Conservation (phyloP, 441 rosid genomes). For the Adansonia madagascariensis region DNA sequence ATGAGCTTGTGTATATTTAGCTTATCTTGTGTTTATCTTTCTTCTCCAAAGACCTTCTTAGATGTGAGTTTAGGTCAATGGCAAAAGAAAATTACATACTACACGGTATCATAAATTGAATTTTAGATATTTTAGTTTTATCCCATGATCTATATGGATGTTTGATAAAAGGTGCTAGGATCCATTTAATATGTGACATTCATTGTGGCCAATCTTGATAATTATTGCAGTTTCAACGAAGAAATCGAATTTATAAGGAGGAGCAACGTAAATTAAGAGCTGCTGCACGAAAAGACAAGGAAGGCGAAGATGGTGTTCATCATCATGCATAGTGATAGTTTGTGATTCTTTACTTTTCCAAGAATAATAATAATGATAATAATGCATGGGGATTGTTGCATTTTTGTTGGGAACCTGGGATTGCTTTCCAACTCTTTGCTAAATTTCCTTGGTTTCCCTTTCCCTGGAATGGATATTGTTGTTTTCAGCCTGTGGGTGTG, state of each 20-base stretch:
- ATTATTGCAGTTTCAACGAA: constrained; percentile 73
- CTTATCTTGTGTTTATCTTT: not conserved
- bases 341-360: constrained; percentile 28
- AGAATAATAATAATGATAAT: constrained; percentile 39
- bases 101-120: not conserved
- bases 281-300: constrained; percentile 60
- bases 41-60: not conserved
- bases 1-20: not conserved
- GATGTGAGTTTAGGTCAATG: not conserved
- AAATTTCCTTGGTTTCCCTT: not conserved
- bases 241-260: constrained; percentile 94
- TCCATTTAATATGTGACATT: not conserved
- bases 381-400: constrained; percentile 7
- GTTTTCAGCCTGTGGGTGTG: constrained; percentile 16
- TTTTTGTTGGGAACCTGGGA: too few species aligned
- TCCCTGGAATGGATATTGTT: constrained; percentile 29
- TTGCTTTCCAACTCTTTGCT: too few species aligned
- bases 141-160: not conserved
- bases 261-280: constrained; percentile 91
- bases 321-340: constrained; percentile 44
- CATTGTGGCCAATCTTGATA: not conserved
- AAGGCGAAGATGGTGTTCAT: constrained; percentile 46
- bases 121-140: not conserved
- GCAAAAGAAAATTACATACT: not conserved
- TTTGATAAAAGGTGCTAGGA: not conserved